Base-by-base conservation (phyloP, 2,329 filamentous ascomycete species). In the Colletotrichum truncatum region DNA sequence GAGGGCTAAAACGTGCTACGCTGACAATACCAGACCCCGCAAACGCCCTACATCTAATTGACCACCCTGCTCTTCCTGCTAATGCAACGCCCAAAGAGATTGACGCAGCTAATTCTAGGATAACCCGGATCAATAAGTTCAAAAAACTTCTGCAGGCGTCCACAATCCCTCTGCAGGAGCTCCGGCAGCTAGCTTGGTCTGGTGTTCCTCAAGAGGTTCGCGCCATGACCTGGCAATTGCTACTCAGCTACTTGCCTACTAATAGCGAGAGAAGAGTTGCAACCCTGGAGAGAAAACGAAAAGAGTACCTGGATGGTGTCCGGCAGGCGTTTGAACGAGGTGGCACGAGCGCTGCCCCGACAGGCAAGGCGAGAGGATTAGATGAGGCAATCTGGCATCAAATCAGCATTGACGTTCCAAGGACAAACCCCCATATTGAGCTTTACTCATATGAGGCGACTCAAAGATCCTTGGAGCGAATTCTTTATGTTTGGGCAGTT, bases 381-480 rank as follows among this genome's bases (percentile, higher is more conserved):
- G 97, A 99, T 72, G 96, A 99, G 81, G 92, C 93, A n/a, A 90
- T 99, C 64, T 99, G 96, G 96, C 96, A 99, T 81, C 96, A 99
- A 75, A 98, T 99, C 79, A 98, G 94, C 78, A 99, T 99, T 73
- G 96, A 99, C 75, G 93, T 98, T 21, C 96, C 96, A 3, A 89
- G 96, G 53, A 99, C 96, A 4, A 98, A 97, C 75, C 96, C 96
- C 10, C 96, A 98, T 78, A 91, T 99, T 57, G 93, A 97, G 71
- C 85, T 99, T 0, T 99, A 99, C 79, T 88, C 93, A 70, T 98
- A 97, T 75, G 95, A 98, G 78, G 95, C 95, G 4, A 99, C 97
- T 1, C 96, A 99, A 76, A 85, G 94, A 58, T 98, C 94, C 1
- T 82, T 99, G 12, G 97, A 99, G 78, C 89, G 95, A 51, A 98